Conservation (phyloP, 805 yeast genomes). For the Sugiyamaella floridensis region DNA sequence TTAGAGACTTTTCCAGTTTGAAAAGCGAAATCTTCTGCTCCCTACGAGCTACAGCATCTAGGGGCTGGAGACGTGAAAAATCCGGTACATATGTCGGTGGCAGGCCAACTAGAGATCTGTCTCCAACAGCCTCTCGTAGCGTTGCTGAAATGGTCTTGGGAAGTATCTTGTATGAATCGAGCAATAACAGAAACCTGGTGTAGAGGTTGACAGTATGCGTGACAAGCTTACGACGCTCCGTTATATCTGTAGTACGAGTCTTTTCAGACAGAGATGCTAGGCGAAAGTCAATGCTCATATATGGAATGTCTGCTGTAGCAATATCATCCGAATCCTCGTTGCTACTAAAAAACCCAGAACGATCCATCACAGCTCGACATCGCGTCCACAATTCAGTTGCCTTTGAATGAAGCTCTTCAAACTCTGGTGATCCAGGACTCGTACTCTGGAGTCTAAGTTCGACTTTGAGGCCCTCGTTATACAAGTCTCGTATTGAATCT, state of each 20-base stretch:
- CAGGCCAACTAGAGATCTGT: not conserved
- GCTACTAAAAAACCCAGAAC: conserved; percentile 56
- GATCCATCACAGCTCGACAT: conserved; percentile 39
- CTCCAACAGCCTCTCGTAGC: conserved; percentile 9
- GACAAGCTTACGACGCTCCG: conserved; percentile 16
- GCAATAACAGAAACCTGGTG: conserved; percentile 21
- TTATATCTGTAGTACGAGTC: conserved; percentile 12
- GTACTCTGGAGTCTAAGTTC: conserved; percentile 1
- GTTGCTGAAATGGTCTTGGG: conserved; percentile 11
- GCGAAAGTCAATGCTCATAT: conserved; percentile 52
- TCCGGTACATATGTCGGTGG: conserved; percentile 3
- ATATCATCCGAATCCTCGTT: conserved; percentile 71
- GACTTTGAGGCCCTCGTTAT: conserved; percentile 2
- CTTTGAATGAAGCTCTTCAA: conserved; percentile 25
- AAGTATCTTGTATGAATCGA: conserved; percentile 21
- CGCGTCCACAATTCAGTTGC: conserved; percentile 39
- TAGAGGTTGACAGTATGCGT: conserved; percentile 18
- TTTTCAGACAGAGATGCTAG: conserved; percentile 40
- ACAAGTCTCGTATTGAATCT: conserved; percentile 12
- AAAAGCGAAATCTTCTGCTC: conserved; percentile 66
- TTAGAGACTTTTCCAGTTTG: conserved; percentile 52
- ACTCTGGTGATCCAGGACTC: conserved; percentile 11
- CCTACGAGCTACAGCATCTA: conserved; percentile 43
- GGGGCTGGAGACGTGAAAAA: conserved; percentile 10
- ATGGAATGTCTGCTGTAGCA: conserved; percentile 54